A percentile compares a stretch with the other conserved stretches of the same genome.
These are phyloP conservation scores for Coemansia sp. DNA, from an alignment of 192 early-diverging fungal species.

Conservation along the genomic window DNA sequence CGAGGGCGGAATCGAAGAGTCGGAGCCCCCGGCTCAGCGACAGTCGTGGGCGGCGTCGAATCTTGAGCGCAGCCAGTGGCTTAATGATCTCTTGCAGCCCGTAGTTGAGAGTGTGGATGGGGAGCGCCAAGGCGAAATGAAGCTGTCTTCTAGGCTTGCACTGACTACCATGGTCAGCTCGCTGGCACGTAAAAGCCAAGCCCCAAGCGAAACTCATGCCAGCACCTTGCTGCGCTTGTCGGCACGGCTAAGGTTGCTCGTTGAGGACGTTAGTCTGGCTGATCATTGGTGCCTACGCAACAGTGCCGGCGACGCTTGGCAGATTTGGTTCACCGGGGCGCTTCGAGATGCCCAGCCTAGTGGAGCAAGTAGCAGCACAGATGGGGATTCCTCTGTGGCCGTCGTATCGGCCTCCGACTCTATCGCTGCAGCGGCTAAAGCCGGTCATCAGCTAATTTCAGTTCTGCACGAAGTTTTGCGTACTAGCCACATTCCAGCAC, in stretches of 20 bases:
- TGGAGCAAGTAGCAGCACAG: neutral
- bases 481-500: conserved; percentile 21
- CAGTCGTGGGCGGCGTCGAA: conserved; percentile 32
- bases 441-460: neutral
- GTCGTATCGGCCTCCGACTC: neutral
- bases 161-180: conserved; percentile 24
- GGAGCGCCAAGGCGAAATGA: conserved; percentile 2
- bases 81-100: conserved; percentile 7
- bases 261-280: conserved; percentile 10
- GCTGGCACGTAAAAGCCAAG: neutral
- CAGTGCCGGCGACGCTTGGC: conserved; percentile 27
- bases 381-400: neutral
- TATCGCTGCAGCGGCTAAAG: neutral
- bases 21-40: neutral
- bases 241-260: conserved; percentile 10
- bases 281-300: conserved; percentile 40
- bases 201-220: neutral
- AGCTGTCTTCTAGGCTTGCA: conserved; percentile 9
- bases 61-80: conserved; percentile 25
- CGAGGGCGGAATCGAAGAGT: conserved; percentile 6
- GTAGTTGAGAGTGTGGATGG: conserved; percentile 2
- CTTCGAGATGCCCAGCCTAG: conserved; percentile 1
- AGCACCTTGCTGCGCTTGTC: neutral
- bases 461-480: conserved; percentile 4
- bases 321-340: conserved; percentile 22